Conservation (phyloP, 345 rosid species). For the Salix koriyanagi region DNA sequence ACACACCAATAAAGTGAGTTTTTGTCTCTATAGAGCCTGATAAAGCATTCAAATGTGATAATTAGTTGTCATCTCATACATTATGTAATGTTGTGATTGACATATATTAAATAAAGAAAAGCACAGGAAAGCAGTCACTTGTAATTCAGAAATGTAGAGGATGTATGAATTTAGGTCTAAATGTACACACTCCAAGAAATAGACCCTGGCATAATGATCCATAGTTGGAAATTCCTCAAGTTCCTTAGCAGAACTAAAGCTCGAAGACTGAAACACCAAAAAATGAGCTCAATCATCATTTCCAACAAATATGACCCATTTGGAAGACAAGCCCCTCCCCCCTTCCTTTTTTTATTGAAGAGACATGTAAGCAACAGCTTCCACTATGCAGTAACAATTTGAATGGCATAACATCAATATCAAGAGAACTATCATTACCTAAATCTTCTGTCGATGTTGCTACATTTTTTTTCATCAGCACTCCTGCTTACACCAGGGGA, state of each 20-base stretch:
- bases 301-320: not conserved
- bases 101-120: not conserved
- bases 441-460: constrained; percentile 90
- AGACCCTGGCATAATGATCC: not conserved
- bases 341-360: not conserved
- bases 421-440: constrained; percentile 34
- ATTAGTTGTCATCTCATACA: not conserved
- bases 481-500: constrained; percentile 39
- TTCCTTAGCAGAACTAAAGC: not conserved
- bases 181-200: not conserved
- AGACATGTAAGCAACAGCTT: not conserved
- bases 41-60: not conserved
- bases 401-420: not conserved
- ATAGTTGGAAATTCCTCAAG: not conserved
- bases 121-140: not conserved
- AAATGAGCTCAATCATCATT: not conserved
- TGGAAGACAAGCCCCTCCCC: not conserved
- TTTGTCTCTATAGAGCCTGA: not conserved
- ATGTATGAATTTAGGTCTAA: not conserved
- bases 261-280: not conserved
- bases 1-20: not conserved
- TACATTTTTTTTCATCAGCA: constrained; percentile 43
- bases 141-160: not conserved
- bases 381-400: not conserved
- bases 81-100: not conserved